Base-by-base conservation (phyloP, 2,329 filamentous ascomycete genomes). In the Paracorniculantispora psalliotae region DNA sequence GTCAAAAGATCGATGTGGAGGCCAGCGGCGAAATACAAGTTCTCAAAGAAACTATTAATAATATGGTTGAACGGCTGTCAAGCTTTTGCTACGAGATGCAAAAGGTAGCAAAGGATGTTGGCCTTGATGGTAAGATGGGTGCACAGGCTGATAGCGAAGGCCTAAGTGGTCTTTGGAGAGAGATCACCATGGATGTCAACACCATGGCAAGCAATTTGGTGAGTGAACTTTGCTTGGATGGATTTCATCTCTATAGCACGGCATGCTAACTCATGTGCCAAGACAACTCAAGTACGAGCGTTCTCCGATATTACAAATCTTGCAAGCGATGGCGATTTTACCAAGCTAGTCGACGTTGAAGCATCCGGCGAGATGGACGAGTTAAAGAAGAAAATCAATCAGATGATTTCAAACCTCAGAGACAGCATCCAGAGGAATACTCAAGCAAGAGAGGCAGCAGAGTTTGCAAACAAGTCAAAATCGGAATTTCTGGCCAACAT, bases 351-450 rank as follows among this genome's bases (percentile, higher is more conserved):
- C 72, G 96, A 94, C 50, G 93, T 99, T n/a, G 92, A 97, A 73
- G 94, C 94, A 23, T 97, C 93, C 13, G 94, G 94, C 63, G 94
- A 99, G 75, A 97, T 99, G 94, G 94, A 97, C 74, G 93, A 97
- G 73, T 81, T 99, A 67, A 99, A 99, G 77, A 87, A 92, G 68
- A 97, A 97, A 80, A 97, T 99, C 82, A 99, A 97, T 72, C 91
- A 96, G 77, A 99, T 99, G 94, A 92, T 97, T 57, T 94, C 90
- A 71, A 96, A 96, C 71, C 78, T 99, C 63, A 82, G 93, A 66
- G 94, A 97, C 75, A 96, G 90, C 80, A 97, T 99, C 66, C 92
- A 97, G 73, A 87, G 92, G 71, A 99, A 97, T 72, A 97, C 92
- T 3, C 91, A 92, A 65, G 94, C 94, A 59, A 89, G 94, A 74